Evolutionary conservation across 208 protist genomes (phyloP).

Genomic region (Crithidia expoeki): DNA sequence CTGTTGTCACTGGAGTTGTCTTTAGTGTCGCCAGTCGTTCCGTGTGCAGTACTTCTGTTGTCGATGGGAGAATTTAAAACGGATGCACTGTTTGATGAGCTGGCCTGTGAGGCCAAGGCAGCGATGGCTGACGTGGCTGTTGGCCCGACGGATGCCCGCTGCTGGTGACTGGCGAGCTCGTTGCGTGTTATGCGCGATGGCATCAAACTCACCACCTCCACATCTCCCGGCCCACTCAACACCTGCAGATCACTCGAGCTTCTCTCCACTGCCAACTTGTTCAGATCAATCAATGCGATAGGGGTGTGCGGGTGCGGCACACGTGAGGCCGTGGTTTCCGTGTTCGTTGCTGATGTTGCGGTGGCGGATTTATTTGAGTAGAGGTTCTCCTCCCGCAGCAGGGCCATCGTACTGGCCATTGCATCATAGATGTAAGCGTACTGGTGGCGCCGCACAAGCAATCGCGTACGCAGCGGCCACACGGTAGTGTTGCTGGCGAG

Average conservation of each 20-base stretch:
- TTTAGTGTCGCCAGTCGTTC: not conserved
- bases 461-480: conserved; percentile 58
- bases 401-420: conserved; percentile 44
- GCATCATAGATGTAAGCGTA: conserved; percentile 67
- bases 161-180: not conserved
- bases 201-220: conserved; percentile 39
- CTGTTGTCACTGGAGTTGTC: not conserved
- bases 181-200: conserved; percentile 29
- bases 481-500: conserved; percentile 28
- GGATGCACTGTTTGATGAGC: conserved; percentile 13
- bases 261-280: conserved; percentile 1
- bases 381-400: conserved; percentile 37
- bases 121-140: not conserved
- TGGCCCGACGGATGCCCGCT: not conserved
- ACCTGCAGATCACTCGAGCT: conserved; percentile 29
- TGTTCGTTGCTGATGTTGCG: not conserved
- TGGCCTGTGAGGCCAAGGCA: not conserved
- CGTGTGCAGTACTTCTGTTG: not conserved
- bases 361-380: not conserved
- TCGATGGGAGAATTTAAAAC: not conserved
- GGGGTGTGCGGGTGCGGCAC: conserved; percentile 41
- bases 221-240: conserved; percentile 44
- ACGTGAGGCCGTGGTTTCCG: not conserved
- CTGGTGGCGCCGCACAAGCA: conserved; percentile 43
- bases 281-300: conserved; percentile 45